phyloP scores from a whole-genome alignment of 768 basidiomycete species.

The Lanmaoa pseudosensibilis region DNA sequence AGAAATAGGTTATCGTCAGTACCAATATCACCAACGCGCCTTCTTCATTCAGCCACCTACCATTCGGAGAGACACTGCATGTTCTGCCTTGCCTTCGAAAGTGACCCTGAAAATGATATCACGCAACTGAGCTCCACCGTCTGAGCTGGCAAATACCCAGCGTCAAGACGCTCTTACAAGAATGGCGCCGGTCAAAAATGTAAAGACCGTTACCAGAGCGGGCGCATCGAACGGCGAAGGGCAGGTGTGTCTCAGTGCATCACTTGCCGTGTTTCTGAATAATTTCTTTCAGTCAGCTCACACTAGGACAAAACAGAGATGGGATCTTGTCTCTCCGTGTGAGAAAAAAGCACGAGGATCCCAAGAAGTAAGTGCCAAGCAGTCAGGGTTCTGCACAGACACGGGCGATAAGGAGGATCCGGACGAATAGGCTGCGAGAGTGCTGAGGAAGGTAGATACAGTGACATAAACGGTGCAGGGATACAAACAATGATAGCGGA shows the following conservation, averaged over 20 bases:
- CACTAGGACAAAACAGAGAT: conserved; percentile 2
- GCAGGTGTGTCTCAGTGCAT: background rate
- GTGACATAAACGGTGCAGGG: conserved; percentile 23
- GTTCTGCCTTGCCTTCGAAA: background rate
- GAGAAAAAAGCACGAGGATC: conserved; percentile 1
- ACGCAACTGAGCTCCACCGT: background rate
- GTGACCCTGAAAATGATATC: conserved; percentile 6
- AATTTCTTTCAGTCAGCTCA: conserved; percentile 3
- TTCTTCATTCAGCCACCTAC: conserved; percentile 13
- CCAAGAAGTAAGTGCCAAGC: background rate
- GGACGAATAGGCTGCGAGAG: conserved; percentile 14
- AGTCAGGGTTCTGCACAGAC: conserved; percentile 9
- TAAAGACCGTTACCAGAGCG: background rate
- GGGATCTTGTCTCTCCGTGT: conserved; percentile 5
- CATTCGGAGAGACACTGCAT: conserved; percentile 1
- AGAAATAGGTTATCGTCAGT: conserved; percentile 11
- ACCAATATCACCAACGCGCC: background rate
- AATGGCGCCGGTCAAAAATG: background rate
- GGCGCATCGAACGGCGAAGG: background rate
- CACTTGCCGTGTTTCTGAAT: background rate
- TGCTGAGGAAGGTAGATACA: conserved; percentile 26
- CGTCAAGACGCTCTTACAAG: background rate
- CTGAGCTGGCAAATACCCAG: background rate
- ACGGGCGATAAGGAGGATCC: conserved; percentile 16
- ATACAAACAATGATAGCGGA: conserved; percentile 25